Conservation (phyloP, 306 rosid species). For the Vicia villosa region DNA sequence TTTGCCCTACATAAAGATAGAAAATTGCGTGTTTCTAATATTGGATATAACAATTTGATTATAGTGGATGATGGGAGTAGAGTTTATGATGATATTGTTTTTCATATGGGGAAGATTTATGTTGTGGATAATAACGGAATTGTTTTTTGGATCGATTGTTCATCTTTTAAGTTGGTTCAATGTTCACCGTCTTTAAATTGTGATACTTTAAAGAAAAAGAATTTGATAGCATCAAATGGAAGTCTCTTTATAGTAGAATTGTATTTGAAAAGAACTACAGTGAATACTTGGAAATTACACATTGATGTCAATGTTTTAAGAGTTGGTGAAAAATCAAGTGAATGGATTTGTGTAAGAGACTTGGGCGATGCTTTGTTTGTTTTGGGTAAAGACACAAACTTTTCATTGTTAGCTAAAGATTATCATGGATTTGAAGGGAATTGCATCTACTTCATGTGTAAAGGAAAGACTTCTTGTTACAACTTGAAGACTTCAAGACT, state of each 20-base stretch:
- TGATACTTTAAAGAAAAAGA: conserved; percentile 26
- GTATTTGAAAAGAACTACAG: background rate
- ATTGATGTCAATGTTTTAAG: background rate
- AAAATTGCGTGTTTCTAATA: conserved; percentile 2
- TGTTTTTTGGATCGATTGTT: conserved; percentile 38
- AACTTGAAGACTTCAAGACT: background rate
- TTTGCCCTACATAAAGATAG: background rate
- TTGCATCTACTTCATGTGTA: background rate
- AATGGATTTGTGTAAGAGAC: background rate
- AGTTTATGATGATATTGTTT: conserved; percentile 38
- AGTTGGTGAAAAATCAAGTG: background rate
- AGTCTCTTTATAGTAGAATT: conserved; percentile 48
- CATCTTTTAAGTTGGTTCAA: conserved; percentile 34
- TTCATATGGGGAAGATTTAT: conserved; percentile 39
- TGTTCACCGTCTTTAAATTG: conserved; percentile 31
- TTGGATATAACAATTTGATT: conserved; percentile 24
- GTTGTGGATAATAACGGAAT: conserved; percentile 45
- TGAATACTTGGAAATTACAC: background rate
- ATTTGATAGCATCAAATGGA: conserved; percentile 46
- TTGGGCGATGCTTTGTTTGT: background rate
- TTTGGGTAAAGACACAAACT: background rate
- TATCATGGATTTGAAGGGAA: background rate
- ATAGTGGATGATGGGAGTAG: conserved; percentile 16
- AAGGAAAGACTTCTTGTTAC: background rate
- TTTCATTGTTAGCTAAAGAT: background rate